A percentile compares a stretch with the other conserved stretches of the same genome.
Conservation (phyloP, 345 rosid genomes). For the Populus alba region DNA sequence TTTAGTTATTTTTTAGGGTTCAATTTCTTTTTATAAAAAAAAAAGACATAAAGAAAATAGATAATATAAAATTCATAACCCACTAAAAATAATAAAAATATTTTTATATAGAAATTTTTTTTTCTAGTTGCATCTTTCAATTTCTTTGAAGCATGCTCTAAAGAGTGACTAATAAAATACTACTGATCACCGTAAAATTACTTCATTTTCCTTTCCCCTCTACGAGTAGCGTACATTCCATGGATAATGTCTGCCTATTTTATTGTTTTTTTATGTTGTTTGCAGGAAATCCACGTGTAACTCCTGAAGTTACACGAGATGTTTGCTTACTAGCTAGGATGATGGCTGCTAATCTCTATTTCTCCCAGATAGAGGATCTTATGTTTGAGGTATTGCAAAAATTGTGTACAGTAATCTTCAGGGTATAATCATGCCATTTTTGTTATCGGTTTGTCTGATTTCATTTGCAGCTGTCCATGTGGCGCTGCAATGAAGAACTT, state of each 20-base stretch:
- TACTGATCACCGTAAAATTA: no score
- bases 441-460: background rate
- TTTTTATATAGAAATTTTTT: no score
- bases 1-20: no score
- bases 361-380: conserved; percentile 84
- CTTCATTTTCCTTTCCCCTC: no score
- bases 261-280: background rate
- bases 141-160: no score
- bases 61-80: no score
- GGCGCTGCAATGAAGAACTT: conserved; percentile 97
- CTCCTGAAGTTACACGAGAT: conserved; percentile 98
- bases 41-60: no score
- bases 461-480: conserved; percentile 78
- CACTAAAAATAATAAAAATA: no score
- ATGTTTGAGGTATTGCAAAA: conserved; percentile 79
- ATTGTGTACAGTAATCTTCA: background rate
- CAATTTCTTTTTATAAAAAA: no score
- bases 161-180: no score
- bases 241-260: background rate
- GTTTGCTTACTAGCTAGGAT: conserved; percentile 94
- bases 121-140: no score
- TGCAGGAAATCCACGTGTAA: conserved; percentile 94
- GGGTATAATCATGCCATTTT: background rate
- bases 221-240: background rate
- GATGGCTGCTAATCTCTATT: conserved; percentile 98